phyloP scores from a whole-genome alignment of 257 asterid genomes.

The Parsonsia alboflavescens region DNA sequence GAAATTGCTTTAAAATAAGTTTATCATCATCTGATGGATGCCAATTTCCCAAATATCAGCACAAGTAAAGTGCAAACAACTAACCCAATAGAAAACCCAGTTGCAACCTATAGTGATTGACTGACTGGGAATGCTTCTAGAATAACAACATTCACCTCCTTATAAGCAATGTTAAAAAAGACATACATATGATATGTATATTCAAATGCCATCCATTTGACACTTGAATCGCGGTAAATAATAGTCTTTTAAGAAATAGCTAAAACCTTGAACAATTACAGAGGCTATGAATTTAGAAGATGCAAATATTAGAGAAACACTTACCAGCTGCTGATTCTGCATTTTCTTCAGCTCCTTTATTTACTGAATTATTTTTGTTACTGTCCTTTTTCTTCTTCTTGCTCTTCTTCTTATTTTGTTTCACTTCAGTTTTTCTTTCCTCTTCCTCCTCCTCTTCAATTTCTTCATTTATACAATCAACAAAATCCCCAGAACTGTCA shows the following conservation, averaged over 20 bases:
- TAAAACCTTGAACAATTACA: background rate
- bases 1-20: background rate
- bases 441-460: conserved; percentile 26
- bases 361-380: conserved; percentile 29
- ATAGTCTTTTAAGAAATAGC: background rate
- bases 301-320: conserved; percentile 23
- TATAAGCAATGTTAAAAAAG: background rate
- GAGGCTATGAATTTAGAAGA: conserved; percentile 10
- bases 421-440: conserved; percentile 31
- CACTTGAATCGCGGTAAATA: background rate
- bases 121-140: too few species aligned
- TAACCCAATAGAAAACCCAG: background rate
- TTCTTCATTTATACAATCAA: conserved; percentile 25
- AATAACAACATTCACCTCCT: background rate
- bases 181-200: too few species aligned
- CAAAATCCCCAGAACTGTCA: conserved; percentile 24
- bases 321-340: conserved; percentile 43
- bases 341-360: conserved; percentile 24
- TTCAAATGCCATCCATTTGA: background rate
- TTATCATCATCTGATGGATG: background rate
- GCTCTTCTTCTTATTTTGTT: conserved; percentile 38
- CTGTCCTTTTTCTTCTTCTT: conserved; percentile 25
- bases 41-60: background rate
- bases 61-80: background rate
- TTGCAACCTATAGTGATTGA: background rate